Evolutionary conservation across 2,329 filamentous ascomycete species (phyloP), one percentile per base, ranked within the genome.

Genomic region (Fusarium sarcochroum): DNA sequence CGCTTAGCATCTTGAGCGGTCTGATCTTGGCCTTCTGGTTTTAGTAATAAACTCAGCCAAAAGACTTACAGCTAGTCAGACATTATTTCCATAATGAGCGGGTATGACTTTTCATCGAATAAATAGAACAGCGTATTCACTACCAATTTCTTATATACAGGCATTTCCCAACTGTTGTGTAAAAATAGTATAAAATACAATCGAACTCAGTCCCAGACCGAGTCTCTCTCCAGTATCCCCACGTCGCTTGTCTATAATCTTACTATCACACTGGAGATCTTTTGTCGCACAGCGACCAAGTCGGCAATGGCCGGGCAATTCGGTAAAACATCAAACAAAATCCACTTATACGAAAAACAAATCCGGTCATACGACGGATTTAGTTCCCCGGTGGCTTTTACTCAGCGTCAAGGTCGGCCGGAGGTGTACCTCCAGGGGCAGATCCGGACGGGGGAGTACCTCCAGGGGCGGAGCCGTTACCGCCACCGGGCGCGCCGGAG

Each of bases 401-500:
- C 14, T 56, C 21, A 15, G 18, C 27, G 30, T 55, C 47, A 30
- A 20, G 6, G 10, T 9, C n/a, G 15, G 53, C 46, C 30, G 59
- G 37, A 48, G 59, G 52, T 20, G 53, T 44, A 25, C 41, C 27
- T 45, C 46, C 42, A 25, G 59, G 40, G n/a, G 52, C 30, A 20
- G 52, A 63, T 25, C 46, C 46, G 34, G 46, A 34, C 6, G 46
- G 46, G 14, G 59, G 61, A 34, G 59, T 13, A 35, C 47, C 40
- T 23, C 59, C 59, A n/a, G 41, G 41, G 17, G 41, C 41, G 20
- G 41, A 45, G 15, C 58, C 58, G 35, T 54, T 49, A 27, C 51
- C 66, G 30, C 54, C 66, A 14, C 51, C 58, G 21, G 50, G 40
- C 2, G 42, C 63, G 4, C 64, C 64, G 13, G 65, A 60, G 58